These are phyloP conservation scores for Entomortierella lignicola DNA, from an alignment of 192 early-diverging fungal genomes.

Conservation along the genomic window DNA sequence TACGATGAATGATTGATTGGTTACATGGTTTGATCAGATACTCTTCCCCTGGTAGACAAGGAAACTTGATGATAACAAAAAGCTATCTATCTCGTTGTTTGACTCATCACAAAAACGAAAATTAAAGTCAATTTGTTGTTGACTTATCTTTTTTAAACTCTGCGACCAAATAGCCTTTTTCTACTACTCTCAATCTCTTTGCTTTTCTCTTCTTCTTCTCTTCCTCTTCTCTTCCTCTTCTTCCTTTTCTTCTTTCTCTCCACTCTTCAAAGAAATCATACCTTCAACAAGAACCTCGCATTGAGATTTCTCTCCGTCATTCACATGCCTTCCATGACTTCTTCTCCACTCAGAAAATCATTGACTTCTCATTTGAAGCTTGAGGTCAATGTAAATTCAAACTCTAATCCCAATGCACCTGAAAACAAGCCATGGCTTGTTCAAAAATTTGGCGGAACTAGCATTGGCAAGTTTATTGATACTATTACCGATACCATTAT, in stretches of 20 bases:
- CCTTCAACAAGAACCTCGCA: too few relatives aligned
- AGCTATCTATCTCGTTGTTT: too few relatives aligned
- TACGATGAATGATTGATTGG: too few relatives aligned
- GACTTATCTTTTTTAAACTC: too few relatives aligned
- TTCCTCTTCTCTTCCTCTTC: neutral
- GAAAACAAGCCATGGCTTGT: constrained; percentile 70
- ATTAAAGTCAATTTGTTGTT: too few relatives aligned
- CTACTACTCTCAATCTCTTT: neutral
- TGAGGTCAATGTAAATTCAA: constrained; percentile 11
- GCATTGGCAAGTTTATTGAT: constrained; percentile 87
- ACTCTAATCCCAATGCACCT: neutral
- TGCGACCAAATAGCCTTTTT: too few relatives aligned
- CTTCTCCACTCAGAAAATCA: constrained; percentile 48
- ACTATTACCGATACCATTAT: constrained; percentile 83
- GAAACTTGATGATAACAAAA: too few relatives aligned
- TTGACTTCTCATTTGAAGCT: constrained; percentile 24
- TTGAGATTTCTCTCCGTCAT: neutral
- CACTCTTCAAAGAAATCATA: too few relatives aligned
- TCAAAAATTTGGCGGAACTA: constrained; percentile 98
- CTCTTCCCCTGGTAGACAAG: too few relatives aligned
- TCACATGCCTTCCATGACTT: constrained; percentile 18
- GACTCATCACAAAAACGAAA: too few relatives aligned
- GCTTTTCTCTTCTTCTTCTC: neutral
- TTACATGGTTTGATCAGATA: too few relatives aligned
- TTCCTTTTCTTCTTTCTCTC: neutral